Evolutionary conservation across 1,284 basidiomycete species (phyloP), one percentile per base, ranked within the genome.

Genomic region (Puccinia hordei): DNA sequence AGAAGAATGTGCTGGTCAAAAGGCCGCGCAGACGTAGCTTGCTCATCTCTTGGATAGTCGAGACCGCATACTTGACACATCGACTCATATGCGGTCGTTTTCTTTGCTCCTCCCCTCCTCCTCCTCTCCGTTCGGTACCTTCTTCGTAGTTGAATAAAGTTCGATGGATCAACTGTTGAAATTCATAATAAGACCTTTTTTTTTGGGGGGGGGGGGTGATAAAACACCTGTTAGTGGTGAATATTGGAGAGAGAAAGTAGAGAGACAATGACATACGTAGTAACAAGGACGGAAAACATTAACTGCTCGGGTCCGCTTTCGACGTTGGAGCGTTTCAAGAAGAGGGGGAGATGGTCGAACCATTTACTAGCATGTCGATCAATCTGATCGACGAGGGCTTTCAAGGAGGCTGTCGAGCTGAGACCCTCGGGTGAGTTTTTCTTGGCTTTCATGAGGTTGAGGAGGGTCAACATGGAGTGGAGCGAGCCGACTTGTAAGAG

Each of bases 161-260:
- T 38, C 49, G 61, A 49, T 77, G 44, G 46, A 77, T 68, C 22
- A 68, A 24, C 12, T 33, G 38, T 49, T 63, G 61, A 27, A 63
- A 35, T 17, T 77, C 46, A n/a, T 68, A 65, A 38, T 76, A 76
- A 5, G 27, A 38, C 27, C 74, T 77, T 59, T 59, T 59, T 59
- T 59, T 68, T 66, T 24, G 5, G 38, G 38, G 6, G 38, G 38
- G 38, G 38, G 12, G 4, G 38, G 12, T 10, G 33, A 75, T 4
- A 15, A 24, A 74, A 61, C 15, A 49, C 15, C 24, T 53, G 30
- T 13, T 22, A 69, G 8, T 33, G 35, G 8, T 69, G 8, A 19
- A 24, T 68, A 27, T 66, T 41, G 38, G 27, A 38, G n/a, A 19
- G 24, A 27, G 27, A 15, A 72, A 1, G 27, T 1, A 55, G 35